Base-by-base conservation (phyloP, 2,329 filamentous ascomycete genomes). In the Podosphaera xanthii region DNA sequence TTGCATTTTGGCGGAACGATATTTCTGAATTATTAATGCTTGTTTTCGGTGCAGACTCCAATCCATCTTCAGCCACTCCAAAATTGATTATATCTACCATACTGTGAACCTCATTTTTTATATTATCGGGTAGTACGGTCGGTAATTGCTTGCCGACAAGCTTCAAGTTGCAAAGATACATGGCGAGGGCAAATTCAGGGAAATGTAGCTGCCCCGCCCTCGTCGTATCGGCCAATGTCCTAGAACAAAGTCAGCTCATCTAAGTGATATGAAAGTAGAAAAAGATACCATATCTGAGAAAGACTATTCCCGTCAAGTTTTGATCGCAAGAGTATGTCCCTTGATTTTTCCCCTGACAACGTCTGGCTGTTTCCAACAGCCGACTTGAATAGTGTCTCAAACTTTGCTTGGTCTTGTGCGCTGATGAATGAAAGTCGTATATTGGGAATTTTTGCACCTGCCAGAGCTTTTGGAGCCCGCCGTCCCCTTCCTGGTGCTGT, bases 51-150 rank as follows among this genome's bases (percentile, higher is more conserved):
- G 74, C 72, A n/a, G 77, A 71, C 30, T 77, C 72, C 48, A 71
- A 71, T 46, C 74, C 74, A 35, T 91, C 84, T 63, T 98, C 92
- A 0, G 81, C 82, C 33, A 96, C 80, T 65, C 84, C 88, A 70
- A 98, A 98, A 61, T 89, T 95, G 69, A 98, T 98, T 60, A 98
- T 98, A 69, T 98, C 92, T 48, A 98, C 92, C 90, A 98, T 97
- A 72, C 92, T 95, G 2, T 91, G 97, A 22, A 98, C 92, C 71
- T 98, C 92, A 67, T 98, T 98, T 74, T 83, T 86, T 64, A 98
- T 83, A 61, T 81, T 84, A 38, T 96, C 89, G 0, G 92, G 92
- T 8, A 98, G 76, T 4, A 69, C 71, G 1, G 76, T 68, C 0
- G 92, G 92, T 33, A 98, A 72, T 0, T 83, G 76, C 71, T 94